Conservation (phyloP, 176 grass and related monocot genomes). For the Triticum timopheevii region DNA sequence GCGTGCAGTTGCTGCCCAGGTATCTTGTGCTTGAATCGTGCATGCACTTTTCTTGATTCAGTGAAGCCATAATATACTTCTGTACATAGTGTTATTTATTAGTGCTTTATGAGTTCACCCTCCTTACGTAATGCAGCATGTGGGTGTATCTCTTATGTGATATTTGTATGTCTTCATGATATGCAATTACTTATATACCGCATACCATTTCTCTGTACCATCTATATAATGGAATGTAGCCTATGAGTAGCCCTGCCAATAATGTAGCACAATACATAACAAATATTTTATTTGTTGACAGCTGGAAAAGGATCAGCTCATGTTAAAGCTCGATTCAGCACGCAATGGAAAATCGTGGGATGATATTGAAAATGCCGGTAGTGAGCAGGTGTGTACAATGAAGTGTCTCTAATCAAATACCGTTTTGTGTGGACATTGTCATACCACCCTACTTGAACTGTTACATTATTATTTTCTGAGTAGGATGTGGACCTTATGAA, state of each 20-base stretch:
- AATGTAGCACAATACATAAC: not conserved
- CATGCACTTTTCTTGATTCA: not conserved
- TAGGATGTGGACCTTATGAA: constrained; percentile 73
- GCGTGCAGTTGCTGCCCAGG: constrained; percentile 64
- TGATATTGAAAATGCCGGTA: constrained; percentile 55
- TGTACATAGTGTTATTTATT: not conserved
- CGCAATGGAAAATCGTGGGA: constrained; percentile 78
- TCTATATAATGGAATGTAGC: not conserved
- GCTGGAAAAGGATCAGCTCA: constrained; percentile 79
- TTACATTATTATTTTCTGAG: constrained; percentile 6
- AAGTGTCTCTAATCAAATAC: not conserved
- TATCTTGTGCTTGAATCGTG: constrained; percentile 24
- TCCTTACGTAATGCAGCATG: not conserved
- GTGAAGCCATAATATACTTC: not conserved
- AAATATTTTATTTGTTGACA: constrained; percentile 38
- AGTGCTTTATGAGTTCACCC: not conserved
- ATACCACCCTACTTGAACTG: not conserved
- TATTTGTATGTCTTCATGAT: not conserved
- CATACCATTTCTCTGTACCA: not conserved
- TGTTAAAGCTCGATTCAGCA: constrained; percentile 73
- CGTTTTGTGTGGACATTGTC: not conserved
- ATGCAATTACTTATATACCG: constrained; percentile 1
- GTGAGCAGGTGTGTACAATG: constrained; percentile 42
- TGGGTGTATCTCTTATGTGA: not conserved
- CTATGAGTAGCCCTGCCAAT: not conserved